Conservation (phyloP, 495 filamentous ascomycete genomes). For the Sordaria brevicollis region DNA sequence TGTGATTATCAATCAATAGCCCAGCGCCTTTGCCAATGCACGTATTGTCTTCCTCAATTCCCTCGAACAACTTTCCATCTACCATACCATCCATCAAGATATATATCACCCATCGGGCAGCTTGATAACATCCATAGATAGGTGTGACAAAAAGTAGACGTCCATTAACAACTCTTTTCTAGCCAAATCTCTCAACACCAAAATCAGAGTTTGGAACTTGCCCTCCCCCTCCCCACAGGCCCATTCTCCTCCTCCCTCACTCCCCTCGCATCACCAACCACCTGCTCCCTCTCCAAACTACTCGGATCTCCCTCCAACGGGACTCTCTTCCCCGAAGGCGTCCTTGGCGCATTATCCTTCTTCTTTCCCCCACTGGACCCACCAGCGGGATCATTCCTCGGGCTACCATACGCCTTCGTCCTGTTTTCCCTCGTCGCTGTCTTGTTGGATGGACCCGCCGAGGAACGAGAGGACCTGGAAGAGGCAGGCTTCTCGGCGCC, state of each 20-base stretch:
- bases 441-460: too few species aligned
- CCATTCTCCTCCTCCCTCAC: conserved; percentile 5
- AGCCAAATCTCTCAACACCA: too few species aligned
- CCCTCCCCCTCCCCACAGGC: not conserved
- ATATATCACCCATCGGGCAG: too few species aligned
- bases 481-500: not conserved
- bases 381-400: not conserved
- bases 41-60: not conserved
- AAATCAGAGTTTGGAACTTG: not conserved
- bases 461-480: too few species aligned
- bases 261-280: not conserved
- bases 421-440: too few species aligned
- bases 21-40: not conserved
- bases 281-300: not conserved
- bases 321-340: not conserved
- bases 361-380: not conserved
- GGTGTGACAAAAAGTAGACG: too few species aligned
- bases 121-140: too few species aligned
- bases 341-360: not conserved
- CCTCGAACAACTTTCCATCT: too few species aligned
- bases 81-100: too few species aligned
- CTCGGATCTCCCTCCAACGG: not conserved
- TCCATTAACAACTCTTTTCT: too few species aligned
- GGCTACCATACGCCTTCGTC: not conserved
- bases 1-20: not conserved